phyloP scores from a whole-genome alignment of 2,329 filamentous ascomycete species.

The Aureobasidium sp. region DNA sequence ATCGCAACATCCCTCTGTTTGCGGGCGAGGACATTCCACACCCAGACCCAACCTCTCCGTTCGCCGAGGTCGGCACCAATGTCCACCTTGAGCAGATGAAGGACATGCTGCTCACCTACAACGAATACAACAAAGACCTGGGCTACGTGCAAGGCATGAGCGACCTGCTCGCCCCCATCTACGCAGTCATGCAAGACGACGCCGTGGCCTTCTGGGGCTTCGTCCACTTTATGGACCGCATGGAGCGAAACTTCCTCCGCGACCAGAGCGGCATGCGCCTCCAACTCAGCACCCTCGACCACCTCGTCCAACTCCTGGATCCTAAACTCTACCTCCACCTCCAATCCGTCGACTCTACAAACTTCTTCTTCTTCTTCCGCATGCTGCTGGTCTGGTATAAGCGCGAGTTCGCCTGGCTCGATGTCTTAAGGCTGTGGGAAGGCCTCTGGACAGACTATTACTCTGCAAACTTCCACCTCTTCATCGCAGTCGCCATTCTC shows the following conservation, averaged over 20 bases:
- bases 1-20: slow-evolving; percentile 91
- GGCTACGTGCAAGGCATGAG: slow-evolving; percentile 99
- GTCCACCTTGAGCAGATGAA: slow-evolving; percentile 98
- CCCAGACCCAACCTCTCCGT: slow-evolving; percentile 91
- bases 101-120: slow-evolving; percentile 97
- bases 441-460: slow-evolving; percentile 87
- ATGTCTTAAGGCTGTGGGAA: slow-evolving; percentile 87
- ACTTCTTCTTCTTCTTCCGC: slow-evolving; percentile 99
- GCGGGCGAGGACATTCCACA: slow-evolving; percentile 94
- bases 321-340: slow-evolving; percentile 89
- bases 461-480: slow-evolving; percentile 86
- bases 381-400: slow-evolving; percentile 99
- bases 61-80: slow-evolving; percentile 87
- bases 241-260: slow-evolving; percentile 94
- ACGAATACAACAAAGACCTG: slow-evolving; percentile 91
- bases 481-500: slow-evolving; percentile 85
- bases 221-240: slow-evolving; percentile 91
- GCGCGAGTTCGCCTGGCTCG: slow-evolving; percentile 85
- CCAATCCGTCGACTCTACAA: slow-evolving; percentile 84
- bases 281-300: slow-evolving; percentile 84
- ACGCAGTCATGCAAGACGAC: slow-evolving; percentile 95
- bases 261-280: slow-evolving; percentile 95
- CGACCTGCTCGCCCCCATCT: slow-evolving; percentile 89
- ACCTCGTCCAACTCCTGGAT: slow-evolving; percentile 94
- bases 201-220: slow-evolving; percentile 97